Percentiles rank a stretch among this genome's conserved stretches.
Conservation (phyloP, 2,329 filamentous ascomycete species). For the Botrytis fabae region DNA sequence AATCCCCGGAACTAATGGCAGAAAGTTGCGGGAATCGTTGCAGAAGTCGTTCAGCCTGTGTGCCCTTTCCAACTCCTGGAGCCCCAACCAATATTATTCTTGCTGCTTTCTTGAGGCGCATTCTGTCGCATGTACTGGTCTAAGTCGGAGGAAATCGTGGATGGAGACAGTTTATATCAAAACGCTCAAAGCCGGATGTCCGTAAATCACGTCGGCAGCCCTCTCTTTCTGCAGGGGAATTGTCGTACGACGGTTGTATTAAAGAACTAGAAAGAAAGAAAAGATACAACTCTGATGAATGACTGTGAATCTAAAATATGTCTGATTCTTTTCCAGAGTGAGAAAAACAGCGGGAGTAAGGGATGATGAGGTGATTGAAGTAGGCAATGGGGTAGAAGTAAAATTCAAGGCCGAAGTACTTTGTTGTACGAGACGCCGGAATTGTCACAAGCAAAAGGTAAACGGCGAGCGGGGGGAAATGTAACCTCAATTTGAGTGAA, state of each 20-base stretch:
- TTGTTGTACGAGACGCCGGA: background rate
- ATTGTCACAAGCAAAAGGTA: conserved; percentile 13
- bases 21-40: conserved; percentile 84
- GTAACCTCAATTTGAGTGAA: background rate
- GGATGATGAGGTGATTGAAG: background rate
- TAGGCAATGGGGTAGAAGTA: background rate
- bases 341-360: background rate
- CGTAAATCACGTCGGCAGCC: conserved; percentile 6
- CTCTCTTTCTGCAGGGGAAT: background rate
- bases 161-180: background rate
- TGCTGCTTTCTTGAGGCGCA: conserved; percentile 76
- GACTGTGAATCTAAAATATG: background rate
- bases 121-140: conserved; percentile 39
- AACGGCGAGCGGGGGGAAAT: background rate
- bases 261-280: background rate
- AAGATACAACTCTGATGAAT: background rate
- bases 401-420: background rate
- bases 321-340: background rate
- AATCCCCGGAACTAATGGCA: conserved; percentile 89
- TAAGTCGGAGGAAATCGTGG: background rate
- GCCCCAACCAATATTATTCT: conserved; percentile 93
- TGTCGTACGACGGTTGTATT: background rate
- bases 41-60: conserved; percentile 87
- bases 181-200: conserved; percentile 12
- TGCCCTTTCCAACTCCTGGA: conserved; percentile 90